Base-by-base conservation (phyloP, 1,284 basidiomycete species). In the Trichosporon ovoides region DNA sequence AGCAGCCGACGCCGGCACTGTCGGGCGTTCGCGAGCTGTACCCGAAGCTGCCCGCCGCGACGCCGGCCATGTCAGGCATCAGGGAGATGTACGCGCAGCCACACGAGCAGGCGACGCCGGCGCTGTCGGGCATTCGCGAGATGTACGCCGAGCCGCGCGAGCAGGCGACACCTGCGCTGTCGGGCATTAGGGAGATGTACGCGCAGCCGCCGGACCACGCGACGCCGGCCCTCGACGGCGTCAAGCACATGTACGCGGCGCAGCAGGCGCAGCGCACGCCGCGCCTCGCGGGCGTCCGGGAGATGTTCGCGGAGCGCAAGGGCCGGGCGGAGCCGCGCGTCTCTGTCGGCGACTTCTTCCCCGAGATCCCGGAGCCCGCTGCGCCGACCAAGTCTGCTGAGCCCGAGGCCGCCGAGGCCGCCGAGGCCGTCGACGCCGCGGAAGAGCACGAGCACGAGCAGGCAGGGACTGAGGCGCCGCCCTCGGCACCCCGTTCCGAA, bases 181-280 rank as follows among this genome's bases (percentile, higher is more conserved):
- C 12, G 1, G 61, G 61, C 16, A 20, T 55, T n/a, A 33, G 48
- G 2, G 55, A 59, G 48, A 51, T 59, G 38, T 55, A 53, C 16
- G 35, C 49, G 14, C 38, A 38, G 36, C 36, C 18, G 18, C 16
- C 3, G 13, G 56, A 24, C 28, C 49, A 60, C 3, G 38, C 56
- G 1, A 72, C 68, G 18, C 69, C 69, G 1, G 56, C 22, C 6
- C 61, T 70, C 61, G 60, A 62, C 19, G 67, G 64, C 11, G 10
- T 67, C 9, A 52, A 38, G 38, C 60, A 66, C 49, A 66, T 71
- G 63, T 68, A 62, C 38, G n/a, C n/a, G 68, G 14, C 13, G n/a
- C 20, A 52, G 16, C 14, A 48, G 16, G 6, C 24, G 24, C 28
- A 31, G 33, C 31, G 3, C 20, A 52, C 37, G 18, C 49, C 28